These are phyloP conservation scores for Lodderomyces oxycetoniae DNA, from an alignment of 1,139 yeast species.

Conservation along the genomic window DNA sequence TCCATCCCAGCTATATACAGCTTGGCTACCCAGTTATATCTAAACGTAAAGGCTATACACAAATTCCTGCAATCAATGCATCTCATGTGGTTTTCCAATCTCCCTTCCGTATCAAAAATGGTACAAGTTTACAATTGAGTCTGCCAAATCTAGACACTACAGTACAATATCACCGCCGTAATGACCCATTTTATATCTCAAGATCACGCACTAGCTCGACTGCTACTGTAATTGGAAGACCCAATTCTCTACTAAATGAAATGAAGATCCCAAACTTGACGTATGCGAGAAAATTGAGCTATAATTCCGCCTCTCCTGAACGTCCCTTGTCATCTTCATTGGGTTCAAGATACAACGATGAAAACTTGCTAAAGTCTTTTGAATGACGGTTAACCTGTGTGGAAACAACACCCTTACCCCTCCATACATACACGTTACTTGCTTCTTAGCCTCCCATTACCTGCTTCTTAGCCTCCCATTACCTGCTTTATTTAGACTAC, in stretches of 20 bases:
- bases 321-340: constrained; percentile 32
- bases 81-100: constrained; percentile 31
- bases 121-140: constrained; percentile 7
- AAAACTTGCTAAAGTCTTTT: constrained; percentile 29
- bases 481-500: constrained; percentile 3
- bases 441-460: constrained; percentile 1
- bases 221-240: constrained; percentile 14
- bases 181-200: constrained; percentile 3
- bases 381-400: constrained; percentile 21
- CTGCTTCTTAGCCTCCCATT: no score
- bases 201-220: constrained; percentile 8
- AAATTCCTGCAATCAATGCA: constrained; percentile 31
- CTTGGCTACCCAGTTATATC: constrained; percentile 23
- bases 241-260: constrained; percentile 12
- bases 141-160: neutral
- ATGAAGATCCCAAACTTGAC: constrained; percentile 13
- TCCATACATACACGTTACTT: constrained; percentile 3
- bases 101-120: constrained; percentile 14
- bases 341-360: constrained; percentile 34
- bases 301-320: constrained; percentile 31
- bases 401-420: constrained; percentile 20
- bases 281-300: constrained; percentile 12
- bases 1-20: constrained; percentile 21
- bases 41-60: constrained; percentile 18
- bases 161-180: neutral